Conservation (phyloP, 805 yeast species). For the Wickerhamomyces silvicola region DNA sequence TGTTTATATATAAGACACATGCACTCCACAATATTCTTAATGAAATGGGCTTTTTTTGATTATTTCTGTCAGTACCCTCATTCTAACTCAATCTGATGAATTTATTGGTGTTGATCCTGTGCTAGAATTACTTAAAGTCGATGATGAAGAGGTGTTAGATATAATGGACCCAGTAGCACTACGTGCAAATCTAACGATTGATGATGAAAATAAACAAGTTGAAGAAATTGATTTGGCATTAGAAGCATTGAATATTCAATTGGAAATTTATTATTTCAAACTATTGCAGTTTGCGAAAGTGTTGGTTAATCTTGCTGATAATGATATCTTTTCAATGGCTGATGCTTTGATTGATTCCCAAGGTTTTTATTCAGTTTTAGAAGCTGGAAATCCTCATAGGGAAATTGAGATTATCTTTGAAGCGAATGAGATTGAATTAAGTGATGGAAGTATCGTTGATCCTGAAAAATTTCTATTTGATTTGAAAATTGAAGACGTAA, state of each 20-base stretch:
- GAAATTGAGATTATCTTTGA: not conserved
- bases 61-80: not conserved
- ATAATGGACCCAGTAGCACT: slow-evolving; percentile 3
- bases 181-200: slow-evolving; percentile 7
- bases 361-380: not conserved
- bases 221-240: slow-evolving; percentile 7
- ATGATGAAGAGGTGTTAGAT: slow-evolving; percentile 1
- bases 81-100: not conserved
- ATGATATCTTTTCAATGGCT: slow-evolving; percentile 2
- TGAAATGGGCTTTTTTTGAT: too few species aligned
- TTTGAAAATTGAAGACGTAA: not conserved
- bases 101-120: slow-evolving; percentile 3
- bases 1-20: too few species aligned
- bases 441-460: not conserved
- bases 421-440: not conserved
- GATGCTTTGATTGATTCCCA: not conserved
- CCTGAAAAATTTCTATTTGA: not conserved
- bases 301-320: slow-evolving; percentile 1
- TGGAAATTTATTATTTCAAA: slow-evolving; percentile 1
- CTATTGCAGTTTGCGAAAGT: slow-evolving; percentile 1
- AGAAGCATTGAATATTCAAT: not conserved
- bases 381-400: not conserved
- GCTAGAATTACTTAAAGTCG: slow-evolving; percentile 4
- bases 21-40: too few species aligned
- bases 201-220: slow-evolving; percentile 9